These are phyloP conservation scores for Fagopyrum esculentum DNA, from an alignment of 148 eudicot genomes.

Conservation along the genomic window DNA sequence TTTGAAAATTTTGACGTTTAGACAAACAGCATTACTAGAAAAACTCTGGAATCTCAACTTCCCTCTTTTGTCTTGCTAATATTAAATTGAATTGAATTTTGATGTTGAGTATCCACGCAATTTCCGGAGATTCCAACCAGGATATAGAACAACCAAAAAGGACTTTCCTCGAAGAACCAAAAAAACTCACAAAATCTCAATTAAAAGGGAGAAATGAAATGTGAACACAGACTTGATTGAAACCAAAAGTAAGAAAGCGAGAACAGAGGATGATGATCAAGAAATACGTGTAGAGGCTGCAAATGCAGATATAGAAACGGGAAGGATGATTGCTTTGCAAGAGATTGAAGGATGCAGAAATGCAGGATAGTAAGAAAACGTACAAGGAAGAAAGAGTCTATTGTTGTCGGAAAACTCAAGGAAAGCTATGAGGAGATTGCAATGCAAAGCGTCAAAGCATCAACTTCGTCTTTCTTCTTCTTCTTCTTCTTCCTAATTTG, in stretches of 20 bases:
- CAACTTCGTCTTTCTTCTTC: neutral
- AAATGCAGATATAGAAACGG: too few species aligned
- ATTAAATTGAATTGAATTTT: neutral
- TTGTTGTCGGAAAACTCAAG: neutral
- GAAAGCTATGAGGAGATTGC: slow-evolving; percentile 7
- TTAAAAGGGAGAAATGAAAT: neutral
- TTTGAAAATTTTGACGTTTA: neutral
- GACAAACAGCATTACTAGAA: neutral
- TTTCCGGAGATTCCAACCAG: neutral
- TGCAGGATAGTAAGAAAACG: neutral
- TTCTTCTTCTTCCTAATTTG: neutral
- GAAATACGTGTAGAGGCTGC: neutral
- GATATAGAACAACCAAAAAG: neutral
- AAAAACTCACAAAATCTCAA: neutral
- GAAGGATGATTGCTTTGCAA: neutral
- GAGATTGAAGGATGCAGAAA: neutral
- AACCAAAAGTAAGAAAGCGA: neutral
- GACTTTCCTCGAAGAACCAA: too few species aligned
- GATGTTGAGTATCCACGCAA: neutral
- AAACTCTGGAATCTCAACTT: slow-evolving; percentile 5
- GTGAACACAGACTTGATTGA: neutral
- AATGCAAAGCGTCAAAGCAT: slow-evolving; percentile 10
- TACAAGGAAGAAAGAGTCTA: neutral
- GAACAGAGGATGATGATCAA: neutral
- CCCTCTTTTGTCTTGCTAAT: neutral